Evolutionary conservation across 257 asterid species (phyloP), one percentile per base, ranked within the genome.

Genomic region (Ocimum tenuiflorum): DNA sequence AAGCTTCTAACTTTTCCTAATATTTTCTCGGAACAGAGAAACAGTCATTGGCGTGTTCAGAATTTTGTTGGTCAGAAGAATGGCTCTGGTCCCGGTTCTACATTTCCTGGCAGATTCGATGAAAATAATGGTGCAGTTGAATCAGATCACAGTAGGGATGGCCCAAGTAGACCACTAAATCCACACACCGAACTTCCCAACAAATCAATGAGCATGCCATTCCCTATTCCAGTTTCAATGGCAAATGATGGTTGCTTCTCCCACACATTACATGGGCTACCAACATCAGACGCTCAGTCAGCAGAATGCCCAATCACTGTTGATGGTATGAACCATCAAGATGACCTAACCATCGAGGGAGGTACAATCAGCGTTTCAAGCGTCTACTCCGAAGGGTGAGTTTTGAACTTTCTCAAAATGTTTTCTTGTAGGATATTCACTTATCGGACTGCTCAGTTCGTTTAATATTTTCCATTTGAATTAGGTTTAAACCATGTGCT

Each of bases 31-130:
- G 46, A 53, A 63, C 70, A 90, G 99, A 88, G 95, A 78, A 94
- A 88, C 77, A 90, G 88, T 77, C 97, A 90, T 31, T 94, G 99
- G 99, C 91, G 82, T 11, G 66, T 78, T 46, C 96, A 80, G 71
- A 74, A 73, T 73, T 79, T 84, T 38, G 76, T 61, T 17, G 81
- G 81, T 45, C 88, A 82, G 59, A 89, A 85, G 77, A 83, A 75
- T 71, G 82, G 83, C 51, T 74, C 85, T 20, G 79, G 66, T 47
- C 69, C 81, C 1, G 78, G 72, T 69, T 67, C 87, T 10, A 50
- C 85, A 36, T 78, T 79, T 71, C 83, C 85, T 23, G 84, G 80
- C 41, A 70, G 83, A 72, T 81, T 82, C 41, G 94, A 84, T 58
- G 97, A 87, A 60, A 86, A 65, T 66, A 71, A 35, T 67, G 75